These are phyloP conservation scores for Aspergillus alliaceus DNA, from an alignment of 2,329 filamentous ascomycete species.

Conservation along the genomic window DNA sequence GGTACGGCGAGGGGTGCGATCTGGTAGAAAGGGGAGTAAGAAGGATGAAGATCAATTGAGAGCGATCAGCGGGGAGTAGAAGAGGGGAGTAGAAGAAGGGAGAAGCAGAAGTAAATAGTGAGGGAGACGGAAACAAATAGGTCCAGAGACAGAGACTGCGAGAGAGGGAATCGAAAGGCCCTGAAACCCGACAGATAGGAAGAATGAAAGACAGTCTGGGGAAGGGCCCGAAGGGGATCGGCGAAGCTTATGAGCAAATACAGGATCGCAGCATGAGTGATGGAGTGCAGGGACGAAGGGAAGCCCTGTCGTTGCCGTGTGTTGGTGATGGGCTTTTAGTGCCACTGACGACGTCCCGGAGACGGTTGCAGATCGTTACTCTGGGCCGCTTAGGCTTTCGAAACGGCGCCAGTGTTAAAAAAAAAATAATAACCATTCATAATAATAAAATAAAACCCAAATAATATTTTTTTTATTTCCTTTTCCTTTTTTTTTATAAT, in stretches of 20 bases:
- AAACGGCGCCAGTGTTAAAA: slow-evolving; percentile 27
- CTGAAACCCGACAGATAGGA: slow-evolving; percentile 17
- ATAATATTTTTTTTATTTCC: neutral
- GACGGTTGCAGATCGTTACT: slow-evolving; percentile 41
- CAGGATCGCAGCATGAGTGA: slow-evolving; percentile 32
- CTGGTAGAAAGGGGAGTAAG: slow-evolving; percentile 2
- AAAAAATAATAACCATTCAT: too few relatives aligned
- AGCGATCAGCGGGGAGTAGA: slow-evolving; percentile 5
- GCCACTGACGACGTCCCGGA: slow-evolving; percentile 44
- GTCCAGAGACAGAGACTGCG: slow-evolving; percentile 13
- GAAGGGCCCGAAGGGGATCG: slow-evolving; percentile 41
- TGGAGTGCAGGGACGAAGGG: slow-evolving; percentile 28
- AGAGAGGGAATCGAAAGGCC: slow-evolving; percentile 8
- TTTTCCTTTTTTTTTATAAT: neutral
- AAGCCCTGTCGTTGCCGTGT: slow-evolving; percentile 26
- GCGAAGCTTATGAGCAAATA: slow-evolving; percentile 46
- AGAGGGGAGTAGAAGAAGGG: neutral
- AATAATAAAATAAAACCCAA: too few relatives aligned
- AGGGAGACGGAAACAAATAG: slow-evolving; percentile 12
- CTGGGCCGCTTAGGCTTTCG: slow-evolving; percentile 27
- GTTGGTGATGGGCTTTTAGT: slow-evolving; percentile 26
- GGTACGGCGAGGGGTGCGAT: neutral
- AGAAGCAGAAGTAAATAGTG: slow-evolving; percentile 10
- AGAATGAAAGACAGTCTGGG: slow-evolving; percentile 35
- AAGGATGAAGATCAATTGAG: slow-evolving; percentile 4